phyloP scores from a whole-genome alignment of 2,329 filamentous ascomycete species.

The Scedosporium boydii region DNA sequence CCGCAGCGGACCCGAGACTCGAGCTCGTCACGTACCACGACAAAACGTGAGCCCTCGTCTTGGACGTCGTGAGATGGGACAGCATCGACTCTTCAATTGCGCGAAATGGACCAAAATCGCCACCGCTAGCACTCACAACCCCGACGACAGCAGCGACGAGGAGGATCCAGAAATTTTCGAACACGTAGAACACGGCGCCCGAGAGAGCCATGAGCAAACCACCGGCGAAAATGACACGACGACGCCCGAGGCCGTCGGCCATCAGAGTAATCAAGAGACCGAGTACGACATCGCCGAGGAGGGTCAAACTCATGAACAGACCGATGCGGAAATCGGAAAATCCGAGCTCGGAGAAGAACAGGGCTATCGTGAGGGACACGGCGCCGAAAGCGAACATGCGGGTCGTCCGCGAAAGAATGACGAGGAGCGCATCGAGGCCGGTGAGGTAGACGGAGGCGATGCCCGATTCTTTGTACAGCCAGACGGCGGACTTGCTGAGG shows the following conservation, averaged over 20 bases:
- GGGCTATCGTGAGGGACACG: slow-evolving; percentile 49
- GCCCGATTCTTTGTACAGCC: slow-evolving; percentile 29
- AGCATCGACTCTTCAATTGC: slow-evolving; percentile 58
- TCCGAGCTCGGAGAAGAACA: slow-evolving; percentile 47
- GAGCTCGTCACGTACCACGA: slow-evolving; percentile 55
- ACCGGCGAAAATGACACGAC: slow-evolving; percentile 42
- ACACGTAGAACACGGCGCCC: slow-evolving; percentile 42
- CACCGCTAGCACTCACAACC: slow-evolving; percentile 51
- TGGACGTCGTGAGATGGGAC: slow-evolving; percentile 47
- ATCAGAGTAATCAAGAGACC: slow-evolving; percentile 47
- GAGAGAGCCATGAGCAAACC: slow-evolving; percentile 46
- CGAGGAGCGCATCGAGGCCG: slow-evolving; percentile 40
- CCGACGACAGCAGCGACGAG: slow-evolving; percentile 49
- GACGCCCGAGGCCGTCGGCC: slow-evolving; percentile 48
- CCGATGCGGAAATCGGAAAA: slow-evolving; percentile 51
- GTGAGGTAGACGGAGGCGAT: slow-evolving; percentile 34
- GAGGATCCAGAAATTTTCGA: slow-evolving; percentile 50
- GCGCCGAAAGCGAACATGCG: slow-evolving; percentile 58
- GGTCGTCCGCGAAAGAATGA: slow-evolving; percentile 40
- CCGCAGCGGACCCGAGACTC: slow-evolving; percentile 43
- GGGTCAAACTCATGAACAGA: slow-evolving; percentile 55
- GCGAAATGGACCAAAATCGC: slow-evolving; percentile 59
- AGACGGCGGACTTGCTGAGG: neutral
- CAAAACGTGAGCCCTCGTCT: slow-evolving; percentile 51
- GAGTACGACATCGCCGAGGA: slow-evolving; percentile 51